Base-by-base conservation (phyloP, 441 rosid species). In the Omphalea diandra region DNA sequence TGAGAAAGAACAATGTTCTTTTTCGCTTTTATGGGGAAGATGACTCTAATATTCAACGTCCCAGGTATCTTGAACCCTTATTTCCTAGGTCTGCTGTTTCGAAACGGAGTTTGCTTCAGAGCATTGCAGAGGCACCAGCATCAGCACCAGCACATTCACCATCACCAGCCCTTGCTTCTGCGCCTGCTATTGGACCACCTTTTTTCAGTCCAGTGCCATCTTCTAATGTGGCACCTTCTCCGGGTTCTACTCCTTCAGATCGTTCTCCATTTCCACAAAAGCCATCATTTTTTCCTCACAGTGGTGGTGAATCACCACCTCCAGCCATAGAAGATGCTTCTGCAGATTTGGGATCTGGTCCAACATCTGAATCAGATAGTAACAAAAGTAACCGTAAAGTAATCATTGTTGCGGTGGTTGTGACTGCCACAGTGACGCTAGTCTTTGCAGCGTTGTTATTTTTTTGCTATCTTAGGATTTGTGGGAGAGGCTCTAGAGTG, bases 341-440 rank as follows among this genome's bases (percentile, higher is more conserved):
- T 27, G 65, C 49, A 58, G 73, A 58, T 68, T 33, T 80, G 43
- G 68, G 27, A 58, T 69, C 88, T 54, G 74, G 67, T 65, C 49
- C 84, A 14, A 38, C 18, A 64, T 71, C 67, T 52, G 52, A 43
- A 40, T 49, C 75, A 29, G 74, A 71, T 65, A 47, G 27, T 61
- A 74, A 70, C 41, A 76, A 76, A 29, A 59, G 40, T 69, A 76
- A 76, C 68, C 68, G 69, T 66, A 84, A 70, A 57, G 24, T 86
- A 59, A 63, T 93, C 68, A 68, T 90, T 65, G 75, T 87, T 60
- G 99, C 97, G 43, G 93, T 88, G 40, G 89, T 79, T 68, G 81
- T 81, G 66, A 95, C 98, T 68, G 95, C 97, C 33, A 72, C 75
- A 36, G 88, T 81, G 66, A 89, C 99, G 52, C 83, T 86, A 65